A percentile compares a stretch with the other conserved stretches of the same genome.
These are phyloP conservation scores for Crucihimalaya himalaica DNA, from an alignment of 345 rosid species.

Conservation along the genomic window DNA sequence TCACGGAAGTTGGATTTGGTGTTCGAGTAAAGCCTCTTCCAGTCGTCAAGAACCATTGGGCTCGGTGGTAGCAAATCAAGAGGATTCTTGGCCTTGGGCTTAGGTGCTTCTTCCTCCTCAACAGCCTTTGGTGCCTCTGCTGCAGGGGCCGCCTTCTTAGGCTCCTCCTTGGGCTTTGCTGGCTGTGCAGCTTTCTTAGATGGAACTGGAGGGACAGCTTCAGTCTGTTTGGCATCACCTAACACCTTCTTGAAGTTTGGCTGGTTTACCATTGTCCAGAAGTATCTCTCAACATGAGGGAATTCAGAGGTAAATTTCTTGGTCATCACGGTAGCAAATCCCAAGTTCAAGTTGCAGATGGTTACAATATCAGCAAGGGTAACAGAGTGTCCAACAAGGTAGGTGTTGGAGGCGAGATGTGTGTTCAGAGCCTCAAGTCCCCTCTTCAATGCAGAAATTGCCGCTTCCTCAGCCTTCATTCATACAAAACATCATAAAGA, in stretches of 20 bases:
- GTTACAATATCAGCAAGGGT: slow-evolving; percentile 83
- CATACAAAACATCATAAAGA: not conserved
- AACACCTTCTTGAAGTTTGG: slow-evolving; percentile 74
- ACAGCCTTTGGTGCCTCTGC: slow-evolving; percentile 39
- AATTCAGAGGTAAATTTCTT: slow-evolving; percentile 78
- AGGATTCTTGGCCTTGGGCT: slow-evolving; percentile 72
- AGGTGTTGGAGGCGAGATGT: slow-evolving; percentile 69
- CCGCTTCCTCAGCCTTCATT: slow-evolving; percentile 39
- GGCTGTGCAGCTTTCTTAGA: slow-evolving; percentile 41
- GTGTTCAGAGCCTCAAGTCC: slow-evolving; percentile 56
- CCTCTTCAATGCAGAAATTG: slow-evolving; percentile 42
- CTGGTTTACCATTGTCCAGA: slow-evolving; percentile 91
- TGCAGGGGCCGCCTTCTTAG: slow-evolving; percentile 37
- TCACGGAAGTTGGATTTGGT: slow-evolving; percentile 96
- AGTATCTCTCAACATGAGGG: slow-evolving; percentile 89
- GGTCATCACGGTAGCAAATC: slow-evolving; percentile 54
- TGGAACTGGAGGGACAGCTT: slow-evolving; percentile 49
- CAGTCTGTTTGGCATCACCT: slow-evolving; percentile 78
- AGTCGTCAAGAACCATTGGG: slow-evolving; percentile 88
- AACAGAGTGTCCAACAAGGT: slow-evolving; percentile 81
- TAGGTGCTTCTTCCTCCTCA: slow-evolving; percentile 46
- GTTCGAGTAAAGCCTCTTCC: slow-evolving; percentile 98
- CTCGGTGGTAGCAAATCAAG: slow-evolving; percentile 92
- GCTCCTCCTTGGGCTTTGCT: slow-evolving; percentile 38
- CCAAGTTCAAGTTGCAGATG: slow-evolving; percentile 61